Percentiles rank a stretch among this genome's conserved stretches.
Conservation (phyloP, 306 rosid species). For the Casuarina cunninghamiana region DNA sequence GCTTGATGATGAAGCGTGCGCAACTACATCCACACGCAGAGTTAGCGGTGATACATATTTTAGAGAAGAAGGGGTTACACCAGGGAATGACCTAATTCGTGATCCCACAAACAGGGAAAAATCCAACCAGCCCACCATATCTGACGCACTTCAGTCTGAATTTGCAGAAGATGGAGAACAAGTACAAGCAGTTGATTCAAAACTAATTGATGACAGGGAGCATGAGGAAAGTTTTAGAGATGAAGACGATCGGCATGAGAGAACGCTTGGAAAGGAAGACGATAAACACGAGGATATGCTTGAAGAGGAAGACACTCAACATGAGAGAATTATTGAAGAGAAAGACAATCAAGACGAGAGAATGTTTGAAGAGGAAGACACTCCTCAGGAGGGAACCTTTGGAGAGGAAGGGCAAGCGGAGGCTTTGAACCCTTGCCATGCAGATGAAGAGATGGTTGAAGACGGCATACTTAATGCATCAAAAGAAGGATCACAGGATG, state of each 20-base stretch:
- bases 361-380: not conserved
- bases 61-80: constrained; percentile 16
- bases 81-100: constrained; percentile 20
- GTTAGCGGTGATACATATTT: constrained; percentile 4
- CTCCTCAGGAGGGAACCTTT: constrained; percentile 3
- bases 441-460: constrained; percentile 11
- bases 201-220: too few species aligned
- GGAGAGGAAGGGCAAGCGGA: constrained; percentile 25
- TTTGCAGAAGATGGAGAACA: constrained; percentile 15
- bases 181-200: constrained; percentile 11
- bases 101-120: constrained; percentile 14
- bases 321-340: not conserved
- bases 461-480: constrained; percentile 19
- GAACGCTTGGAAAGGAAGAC: not conserved
- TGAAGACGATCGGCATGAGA: not conserved
- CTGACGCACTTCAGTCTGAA: constrained; percentile 13
- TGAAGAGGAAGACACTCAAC: not conserved
- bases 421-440: constrained; percentile 8
- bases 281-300: too few species aligned
- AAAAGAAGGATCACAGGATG: constrained; percentile 17
- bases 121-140: constrained; percentile 5
- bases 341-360: not conserved
- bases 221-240: not conserved
- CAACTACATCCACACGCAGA: constrained; percentile 11
- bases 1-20: constrained; percentile 24